These are phyloP conservation scores for Plasmodium billcollinsi DNA, from an alignment of 169 alveolate species.

Conservation along the genomic window DNA sequence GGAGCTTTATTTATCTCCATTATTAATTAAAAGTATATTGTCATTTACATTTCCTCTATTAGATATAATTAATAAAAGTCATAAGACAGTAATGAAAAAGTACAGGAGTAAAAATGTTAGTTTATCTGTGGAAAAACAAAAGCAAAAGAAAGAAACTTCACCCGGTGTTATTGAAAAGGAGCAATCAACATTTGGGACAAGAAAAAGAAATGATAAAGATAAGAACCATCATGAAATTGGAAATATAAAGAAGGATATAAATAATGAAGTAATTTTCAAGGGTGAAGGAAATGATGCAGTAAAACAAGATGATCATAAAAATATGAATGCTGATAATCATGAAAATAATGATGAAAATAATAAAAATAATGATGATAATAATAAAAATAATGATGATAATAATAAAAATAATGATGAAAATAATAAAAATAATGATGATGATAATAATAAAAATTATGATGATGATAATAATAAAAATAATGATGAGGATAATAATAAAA, in stretches of 20 bases:
- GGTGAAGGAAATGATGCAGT: constrained; percentile 28
- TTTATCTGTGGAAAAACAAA: constrained; percentile 2
- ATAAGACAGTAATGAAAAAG: not conserved
- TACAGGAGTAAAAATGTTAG: constrained; percentile 2
- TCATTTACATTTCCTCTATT: constrained; percentile 69
- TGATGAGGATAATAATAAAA: not conserved
- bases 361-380: not conserved
- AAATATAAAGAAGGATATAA: not conserved
- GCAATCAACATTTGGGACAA: not conserved
- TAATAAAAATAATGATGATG: not conserved
- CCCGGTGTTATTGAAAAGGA: not conserved
- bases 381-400: not conserved
- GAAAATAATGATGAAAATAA: not conserved
- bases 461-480: not conserved
- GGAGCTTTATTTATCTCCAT: constrained; percentile 58
- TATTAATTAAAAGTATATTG: constrained; percentile 78
- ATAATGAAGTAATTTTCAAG: not conserved
- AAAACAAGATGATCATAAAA: constrained; percentile 1
- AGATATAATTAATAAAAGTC: constrained; percentile 47
- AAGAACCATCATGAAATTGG: not conserved
- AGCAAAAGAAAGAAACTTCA: constrained; percentile 10
- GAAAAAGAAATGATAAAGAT: constrained; percentile 1
- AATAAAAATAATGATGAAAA: not conserved
- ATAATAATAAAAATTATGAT: constrained; percentile 1
- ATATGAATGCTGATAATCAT: not conserved